These are phyloP conservation scores for Linderniella brevidens DNA, from an alignment of 257 asterid species.

Conservation along the genomic window DNA sequence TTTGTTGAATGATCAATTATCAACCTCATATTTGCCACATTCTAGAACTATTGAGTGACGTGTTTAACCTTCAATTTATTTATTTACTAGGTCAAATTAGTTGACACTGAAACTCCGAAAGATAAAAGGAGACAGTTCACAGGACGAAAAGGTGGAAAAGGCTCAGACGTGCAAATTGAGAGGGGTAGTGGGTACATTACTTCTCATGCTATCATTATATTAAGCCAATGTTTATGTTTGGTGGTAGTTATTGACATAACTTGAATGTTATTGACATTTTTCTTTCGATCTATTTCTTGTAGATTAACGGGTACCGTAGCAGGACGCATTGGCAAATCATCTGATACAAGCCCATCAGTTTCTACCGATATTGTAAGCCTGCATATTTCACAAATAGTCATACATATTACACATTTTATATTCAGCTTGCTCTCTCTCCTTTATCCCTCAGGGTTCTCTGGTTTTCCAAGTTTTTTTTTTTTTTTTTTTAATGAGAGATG, in stretches of 20 bases:
- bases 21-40: too few relatives aligned
- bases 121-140: slow-evolving; percentile 23
- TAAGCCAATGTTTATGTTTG: slow-evolving; percentile 1
- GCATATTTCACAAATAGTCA: neutral
- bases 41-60: too few relatives aligned
- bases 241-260: slow-evolving; percentile 5
- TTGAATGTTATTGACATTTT: slow-evolving; percentile 20
- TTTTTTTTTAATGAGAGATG: too few relatives aligned
- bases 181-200: slow-evolving; percentile 30
- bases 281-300: slow-evolving; percentile 35
- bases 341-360: slow-evolving; percentile 26
- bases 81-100: slow-evolving; percentile 17
- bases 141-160: slow-evolving; percentile 19
- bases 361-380: slow-evolving; percentile 34
- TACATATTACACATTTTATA: slow-evolving; percentile 8
- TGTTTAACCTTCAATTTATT: slow-evolving; percentile 4
- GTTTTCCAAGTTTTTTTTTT: too few relatives aligned
- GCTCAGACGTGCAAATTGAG: slow-evolving; percentile 23
- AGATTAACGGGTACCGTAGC: slow-evolving; percentile 59
- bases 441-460: too few relatives aligned
- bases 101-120: slow-evolving; percentile 23
- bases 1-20: too few relatives aligned
- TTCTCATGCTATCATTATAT: neutral
- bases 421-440: slow-evolving; percentile 8
- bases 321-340: slow-evolving; percentile 29